Evolutionary conservation across 208 protist genomes (phyloP), one percentile per base, ranked within the genome.

Genomic region (Trypanosoma theileri): DNA sequence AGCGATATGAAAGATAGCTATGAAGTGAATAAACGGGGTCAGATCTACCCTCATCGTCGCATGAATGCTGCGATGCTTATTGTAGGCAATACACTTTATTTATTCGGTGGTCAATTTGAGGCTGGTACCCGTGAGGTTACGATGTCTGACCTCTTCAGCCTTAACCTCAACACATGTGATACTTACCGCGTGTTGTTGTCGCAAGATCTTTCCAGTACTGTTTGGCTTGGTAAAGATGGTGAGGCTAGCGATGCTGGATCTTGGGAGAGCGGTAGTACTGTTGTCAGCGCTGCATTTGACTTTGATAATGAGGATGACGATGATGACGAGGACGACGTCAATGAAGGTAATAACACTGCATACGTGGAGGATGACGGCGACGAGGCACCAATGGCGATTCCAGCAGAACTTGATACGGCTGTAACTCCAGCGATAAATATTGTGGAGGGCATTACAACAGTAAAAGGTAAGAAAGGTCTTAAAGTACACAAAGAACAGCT

Each of bases 101-200:
- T 97, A 51, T 97, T 86, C 71, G 93, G 93, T 24, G 93, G 93
- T 24, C 90, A 95, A 74, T 93, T 93, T 45, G 93, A 97, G 79
- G 88, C 75, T 67, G 85, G 84, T 70, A 77, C 82, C 53, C 88
- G 84, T 69, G 90, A 97, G 73, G 82, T 96, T 46, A 96, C 93
- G 2, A 91, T 97, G 80, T 83, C 80, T 0, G 93, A 97, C 62
- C 68, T 97, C 3, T 97, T 91, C 60, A n/a, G 79, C 10, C 68
- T 97, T 2, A 95, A 97, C 65, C 56, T 97, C 14, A 88, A 91
- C 67, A 79, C 66, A 40, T 81, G 90, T 17, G 91, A 96, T 44
- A 89, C 83, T 19, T 97, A 93, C 67, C 69, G 80, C 55, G 61
- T 86, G 45, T 84, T 93, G 1, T 81, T 92, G 14, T 92, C 91